Percentiles rank a stretch among this genome's conserved stretches.
Conservation (phyloP, 2,329 filamentous ascomycete genomes). For the Aspergillus fumigatus region DNA sequence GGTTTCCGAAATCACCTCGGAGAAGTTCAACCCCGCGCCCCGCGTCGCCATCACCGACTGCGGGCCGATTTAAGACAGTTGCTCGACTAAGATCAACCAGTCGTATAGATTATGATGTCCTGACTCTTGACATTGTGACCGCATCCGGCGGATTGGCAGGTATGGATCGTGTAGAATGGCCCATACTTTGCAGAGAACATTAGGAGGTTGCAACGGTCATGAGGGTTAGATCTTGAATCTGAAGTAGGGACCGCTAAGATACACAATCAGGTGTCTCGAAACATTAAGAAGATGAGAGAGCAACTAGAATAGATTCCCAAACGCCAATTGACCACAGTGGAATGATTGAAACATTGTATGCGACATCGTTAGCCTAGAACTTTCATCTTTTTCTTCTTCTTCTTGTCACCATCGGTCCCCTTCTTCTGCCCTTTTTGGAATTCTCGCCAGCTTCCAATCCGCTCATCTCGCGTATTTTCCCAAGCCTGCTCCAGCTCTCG, state of each 20-base stretch:
- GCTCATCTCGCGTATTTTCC: conserved; percentile 85
- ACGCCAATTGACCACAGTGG: neutral
- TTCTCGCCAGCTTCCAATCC: conserved; percentile 90
- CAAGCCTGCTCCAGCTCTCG: conserved; percentile 90
- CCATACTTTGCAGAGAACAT: no score
- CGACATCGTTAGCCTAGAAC: conserved; percentile 38
- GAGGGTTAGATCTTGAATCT: neutral
- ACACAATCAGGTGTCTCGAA: neutral
- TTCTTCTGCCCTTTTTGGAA: conserved; percentile 70
- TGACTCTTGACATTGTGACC: no score
- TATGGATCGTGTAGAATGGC: neutral
- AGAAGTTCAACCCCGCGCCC: neutral
- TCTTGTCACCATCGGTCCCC: conserved; percentile 47
- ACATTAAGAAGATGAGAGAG: neutral
- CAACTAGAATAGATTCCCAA: neutral
- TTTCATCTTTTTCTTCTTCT: conserved; percentile 57
- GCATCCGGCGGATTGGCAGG: no score
- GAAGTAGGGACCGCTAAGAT: neutral
- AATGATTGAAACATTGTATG: neutral
- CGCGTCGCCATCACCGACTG: neutral
- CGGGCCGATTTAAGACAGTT: neutral
- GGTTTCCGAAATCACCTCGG: neutral
- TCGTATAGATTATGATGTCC: neutral
- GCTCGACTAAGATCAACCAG: neutral
- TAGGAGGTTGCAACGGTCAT: no score